Evolutionary conservation across 2,329 filamentous ascomycete genomes (phyloP).

Genomic region (Boeremia exigua): DNA sequence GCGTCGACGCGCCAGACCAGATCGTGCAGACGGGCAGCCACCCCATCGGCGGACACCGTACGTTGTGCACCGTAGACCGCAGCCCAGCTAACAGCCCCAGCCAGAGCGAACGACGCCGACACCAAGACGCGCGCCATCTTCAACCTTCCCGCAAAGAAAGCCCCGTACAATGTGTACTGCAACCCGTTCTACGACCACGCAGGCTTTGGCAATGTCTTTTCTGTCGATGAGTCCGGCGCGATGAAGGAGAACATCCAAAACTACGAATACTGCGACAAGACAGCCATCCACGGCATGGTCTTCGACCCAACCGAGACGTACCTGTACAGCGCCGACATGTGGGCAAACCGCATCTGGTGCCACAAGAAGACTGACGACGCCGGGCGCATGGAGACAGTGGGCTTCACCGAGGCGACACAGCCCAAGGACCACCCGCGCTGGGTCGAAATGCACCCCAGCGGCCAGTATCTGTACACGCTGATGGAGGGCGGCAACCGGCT

Average conservation of each 20-base stretch:
- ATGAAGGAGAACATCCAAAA: slow-evolving; percentile 72
- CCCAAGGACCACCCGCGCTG: slow-evolving; percentile 81
- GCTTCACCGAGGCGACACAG: slow-evolving; percentile 73
- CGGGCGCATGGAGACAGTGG: slow-evolving; percentile 71
- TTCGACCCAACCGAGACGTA: slow-evolving; percentile 76
- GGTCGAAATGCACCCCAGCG: slow-evolving; percentile 82
- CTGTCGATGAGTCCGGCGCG: slow-evolving; percentile 62
- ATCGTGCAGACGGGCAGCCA: slow-evolving; percentile 77
- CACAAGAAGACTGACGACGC: slow-evolving; percentile 71
- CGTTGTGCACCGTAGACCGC: slow-evolving; percentile 35
- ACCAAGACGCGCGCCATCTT: slow-evolving; percentile 91
- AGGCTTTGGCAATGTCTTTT: slow-evolving; percentile 80
- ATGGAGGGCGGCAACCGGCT: slow-evolving; percentile 91
- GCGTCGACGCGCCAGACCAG: slow-evolving; percentile 75
- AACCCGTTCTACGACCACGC: slow-evolving; percentile 91
- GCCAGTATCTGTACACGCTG: slow-evolving; percentile 80
- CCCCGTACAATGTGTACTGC: slow-evolving; percentile 83
- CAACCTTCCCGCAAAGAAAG: slow-evolving; percentile 76
- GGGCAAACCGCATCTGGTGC: slow-evolving; percentile 82
- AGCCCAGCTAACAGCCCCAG: slow-evolving; percentile 51
- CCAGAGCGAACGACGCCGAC: slow-evolving; percentile 69
- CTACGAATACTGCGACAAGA: slow-evolving; percentile 72
- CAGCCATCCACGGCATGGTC: slow-evolving; percentile 82
- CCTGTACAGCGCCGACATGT: slow-evolving; percentile 80
- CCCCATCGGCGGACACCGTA: slow-evolving; percentile 77